Evolutionary conservation across 306 rosid species (phyloP).

Genomic region (Sophora flavescens): DNA sequence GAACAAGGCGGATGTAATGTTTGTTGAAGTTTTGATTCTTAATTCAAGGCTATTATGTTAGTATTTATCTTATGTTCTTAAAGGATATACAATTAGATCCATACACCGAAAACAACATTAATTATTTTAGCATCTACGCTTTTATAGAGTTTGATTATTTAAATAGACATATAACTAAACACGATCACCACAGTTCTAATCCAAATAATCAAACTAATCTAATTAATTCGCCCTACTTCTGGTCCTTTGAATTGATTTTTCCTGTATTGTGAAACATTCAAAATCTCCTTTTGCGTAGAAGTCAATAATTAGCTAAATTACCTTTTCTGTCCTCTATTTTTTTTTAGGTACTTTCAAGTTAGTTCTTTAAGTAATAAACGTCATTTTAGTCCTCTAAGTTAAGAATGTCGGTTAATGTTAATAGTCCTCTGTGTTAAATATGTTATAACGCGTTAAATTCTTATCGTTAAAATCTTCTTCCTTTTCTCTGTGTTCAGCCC

Average conservation of each 20-base stretch:
- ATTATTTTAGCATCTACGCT: neutral
- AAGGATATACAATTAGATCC: neutral
- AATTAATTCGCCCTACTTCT: conserved; percentile 3
- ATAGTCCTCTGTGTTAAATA: too few species aligned
- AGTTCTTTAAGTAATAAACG: too few species aligned
- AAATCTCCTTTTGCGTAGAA: neutral
- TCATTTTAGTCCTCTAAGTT: too few species aligned
- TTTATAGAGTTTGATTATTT: conserved; percentile 23
- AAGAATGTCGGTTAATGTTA: too few species aligned
- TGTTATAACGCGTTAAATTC: too few species aligned
- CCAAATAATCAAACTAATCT: conserved; percentile 9
- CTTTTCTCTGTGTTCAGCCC: too few species aligned
- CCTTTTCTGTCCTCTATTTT: too few species aligned
- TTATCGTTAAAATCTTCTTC: too few species aligned
- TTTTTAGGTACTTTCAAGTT: too few species aligned
- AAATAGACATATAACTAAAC: conserved; percentile 28
- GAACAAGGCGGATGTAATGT: neutral
- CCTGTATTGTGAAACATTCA: neutral
- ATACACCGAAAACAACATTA: neutral
- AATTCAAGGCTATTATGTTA: neutral
- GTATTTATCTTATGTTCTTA: neutral
- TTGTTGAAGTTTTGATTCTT: neutral
- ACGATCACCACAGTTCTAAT: conserved; percentile 6
- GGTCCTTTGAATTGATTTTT: conserved; percentile 2
- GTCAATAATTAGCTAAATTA: neutral